Percentiles rank a stretch among this genome's conserved stretches.
These are phyloP conservation scores for Leccinum subgranulosum DNA, from an alignment of 768 basidiomycete genomes.

Conservation along the genomic window DNA sequence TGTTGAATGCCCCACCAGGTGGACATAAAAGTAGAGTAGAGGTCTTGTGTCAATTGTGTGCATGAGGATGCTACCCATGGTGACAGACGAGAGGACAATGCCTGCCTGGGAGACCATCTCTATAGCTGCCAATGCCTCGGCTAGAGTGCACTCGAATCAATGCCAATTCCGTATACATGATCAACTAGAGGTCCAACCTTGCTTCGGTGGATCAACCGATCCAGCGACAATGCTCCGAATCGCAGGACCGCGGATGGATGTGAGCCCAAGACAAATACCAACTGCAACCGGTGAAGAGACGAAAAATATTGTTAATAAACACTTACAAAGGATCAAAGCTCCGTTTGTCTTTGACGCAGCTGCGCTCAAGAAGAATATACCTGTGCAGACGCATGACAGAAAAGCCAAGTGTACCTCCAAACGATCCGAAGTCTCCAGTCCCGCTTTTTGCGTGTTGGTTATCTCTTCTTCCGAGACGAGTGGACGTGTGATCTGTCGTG, in stretches of 20 bases:
- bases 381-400: slow-evolving; percentile 16
- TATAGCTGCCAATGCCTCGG: slow-evolving; percentile 28
- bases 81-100: slow-evolving; percentile 21
- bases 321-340: slow-evolving; percentile 15
- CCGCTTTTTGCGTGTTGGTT: neutral
- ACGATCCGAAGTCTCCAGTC: slow-evolving; percentile 19
- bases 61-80: slow-evolving; percentile 29
- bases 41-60: slow-evolving; percentile 19
- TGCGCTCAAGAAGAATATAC: slow-evolving; percentile 11
- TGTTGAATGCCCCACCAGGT: slow-evolving; percentile 7
- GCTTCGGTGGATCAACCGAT: slow-evolving; percentile 25
- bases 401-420: slow-evolving; percentile 30
- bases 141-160: slow-evolving; percentile 5
- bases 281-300: slow-evolving; percentile 13
- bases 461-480: neutral
- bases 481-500: neutral
- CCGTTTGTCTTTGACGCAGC: slow-evolving; percentile 4
- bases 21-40: slow-evolving; percentile 23
- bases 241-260: slow-evolving; percentile 14
- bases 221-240: slow-evolving; percentile 25
- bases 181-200: slow-evolving; percentile 15
- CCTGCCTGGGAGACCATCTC: slow-evolving; percentile 26
- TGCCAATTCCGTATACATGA: no score
- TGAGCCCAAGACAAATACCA: slow-evolving; percentile 15
- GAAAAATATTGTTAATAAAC: neutral